Percentiles rank a stretch among this genome's conserved stretches.
These are phyloP conservation scores for Magnaporthiopsis poae DNA, from an alignment of 2,329 filamentous ascomycete genomes.

Conservation along the genomic window DNA sequence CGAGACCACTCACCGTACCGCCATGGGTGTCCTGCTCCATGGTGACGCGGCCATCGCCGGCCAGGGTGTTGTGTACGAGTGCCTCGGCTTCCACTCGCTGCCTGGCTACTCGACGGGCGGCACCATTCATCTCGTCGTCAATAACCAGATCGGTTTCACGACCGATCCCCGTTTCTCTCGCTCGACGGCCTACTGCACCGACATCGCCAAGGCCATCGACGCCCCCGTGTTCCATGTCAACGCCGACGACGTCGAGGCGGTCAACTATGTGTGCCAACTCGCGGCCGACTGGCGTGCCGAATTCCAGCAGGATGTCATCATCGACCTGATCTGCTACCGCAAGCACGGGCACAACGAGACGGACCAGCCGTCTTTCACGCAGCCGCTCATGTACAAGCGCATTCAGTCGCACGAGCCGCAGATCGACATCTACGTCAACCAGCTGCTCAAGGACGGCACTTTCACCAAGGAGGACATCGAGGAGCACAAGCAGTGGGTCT, in stretches of 20 bases:
- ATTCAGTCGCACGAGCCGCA: conserved; percentile 76
- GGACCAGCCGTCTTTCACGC: conserved; percentile 98
- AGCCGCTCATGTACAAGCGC: conserved; percentile 98
- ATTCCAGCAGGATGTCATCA: conserved; percentile 96
- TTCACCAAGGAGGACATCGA: conserved; percentile 97
- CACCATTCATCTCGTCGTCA: conserved; percentile 92
- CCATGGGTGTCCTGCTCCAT: conserved; percentile 92
- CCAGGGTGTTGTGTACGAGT: conserved; percentile 96
- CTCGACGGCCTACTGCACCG: conserved; percentile 96
- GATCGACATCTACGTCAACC: conserved; percentile 82
- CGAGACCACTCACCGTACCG: conserved; percentile 75
- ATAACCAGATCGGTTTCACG: conserved; percentile 99
- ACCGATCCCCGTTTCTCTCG: conserved; percentile 95
- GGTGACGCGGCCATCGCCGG: conserved; percentile 94
- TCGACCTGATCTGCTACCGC: conserved; percentile 97
- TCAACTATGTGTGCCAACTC: conserved; percentile 96
- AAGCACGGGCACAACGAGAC: conserved; percentile 99
- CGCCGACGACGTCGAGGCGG: conserved; percentile 92
- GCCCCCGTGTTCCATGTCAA: conserved; percentile 99
- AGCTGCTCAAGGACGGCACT: conserved; percentile 81
- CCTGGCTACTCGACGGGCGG: conserved; percentile 95
- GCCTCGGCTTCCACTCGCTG: conserved; percentile 90
- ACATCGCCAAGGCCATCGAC: conserved; percentile 97
- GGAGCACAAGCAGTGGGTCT: conserved; percentile 99
- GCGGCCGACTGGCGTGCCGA: conserved; percentile 96